phyloP scores from a whole-genome alignment of 108 stramenopile species.

The Skeletonema marinoi region DNA sequence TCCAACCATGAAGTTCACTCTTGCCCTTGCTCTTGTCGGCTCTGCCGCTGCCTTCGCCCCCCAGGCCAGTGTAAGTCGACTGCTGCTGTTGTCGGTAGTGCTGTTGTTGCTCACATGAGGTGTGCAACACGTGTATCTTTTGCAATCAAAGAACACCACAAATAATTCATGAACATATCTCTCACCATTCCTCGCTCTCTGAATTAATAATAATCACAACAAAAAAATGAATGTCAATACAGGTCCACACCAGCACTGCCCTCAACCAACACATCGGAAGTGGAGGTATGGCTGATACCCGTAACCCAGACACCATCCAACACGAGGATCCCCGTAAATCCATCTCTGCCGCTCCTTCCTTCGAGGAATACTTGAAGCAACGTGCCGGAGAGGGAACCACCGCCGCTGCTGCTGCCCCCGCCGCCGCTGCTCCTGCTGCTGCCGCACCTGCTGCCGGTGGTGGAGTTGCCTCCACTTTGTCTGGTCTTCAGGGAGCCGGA shows the following conservation, averaged over 20 bases:
- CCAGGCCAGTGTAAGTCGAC: too few species aligned
- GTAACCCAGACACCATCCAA: constrained; percentile 58
- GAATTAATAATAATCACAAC: too few species aligned
- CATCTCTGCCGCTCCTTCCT: constrained; percentile 71
- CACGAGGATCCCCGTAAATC: constrained; percentile 77
- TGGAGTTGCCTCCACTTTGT: constrained; percentile 37
- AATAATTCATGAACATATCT: too few species aligned
- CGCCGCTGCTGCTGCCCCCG: constrained; percentile 20
- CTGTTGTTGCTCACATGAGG: too few species aligned
- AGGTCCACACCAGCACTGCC: not conserved
- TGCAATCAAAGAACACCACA: too few species aligned
- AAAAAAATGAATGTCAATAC: too few species aligned
- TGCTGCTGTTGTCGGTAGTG: too few species aligned
- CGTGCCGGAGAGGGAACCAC: constrained; percentile 20
- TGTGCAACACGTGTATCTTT: too few species aligned
- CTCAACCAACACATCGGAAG: constrained; percentile 39
- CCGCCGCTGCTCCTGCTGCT: constrained; percentile 15
- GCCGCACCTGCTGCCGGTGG: not conserved
- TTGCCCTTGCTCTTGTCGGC: too few species aligned
- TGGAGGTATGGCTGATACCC: constrained; percentile 78
- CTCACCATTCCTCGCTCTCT: too few species aligned
- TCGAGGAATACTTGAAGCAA: constrained; percentile 82
- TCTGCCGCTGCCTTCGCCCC: too few species aligned
- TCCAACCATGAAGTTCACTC: too few species aligned
- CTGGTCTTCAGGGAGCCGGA: constrained; percentile 61